These are phyloP conservation scores for Sanghuangporus sanghuang DNA, from an alignment of 1,284 basidiomycete species.

Conservation along the genomic window DNA sequence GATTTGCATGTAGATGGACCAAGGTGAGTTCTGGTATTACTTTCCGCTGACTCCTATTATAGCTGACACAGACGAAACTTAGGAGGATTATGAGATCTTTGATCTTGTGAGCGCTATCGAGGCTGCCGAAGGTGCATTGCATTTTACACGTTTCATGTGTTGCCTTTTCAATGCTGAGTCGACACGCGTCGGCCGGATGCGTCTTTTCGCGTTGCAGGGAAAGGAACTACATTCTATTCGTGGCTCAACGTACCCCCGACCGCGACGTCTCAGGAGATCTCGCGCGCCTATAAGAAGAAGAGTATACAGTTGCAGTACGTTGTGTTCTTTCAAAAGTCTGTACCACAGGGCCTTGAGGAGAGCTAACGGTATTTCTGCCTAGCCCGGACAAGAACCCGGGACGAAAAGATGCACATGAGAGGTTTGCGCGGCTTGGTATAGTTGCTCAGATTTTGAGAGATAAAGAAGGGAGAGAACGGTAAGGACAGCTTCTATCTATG, in stretches of 20 bases:
- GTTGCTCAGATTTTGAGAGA: constrained; percentile 78
- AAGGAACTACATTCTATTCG: constrained; percentile 87
- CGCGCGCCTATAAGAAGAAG: constrained; percentile 85
- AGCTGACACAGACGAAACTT: constrained; percentile 15
- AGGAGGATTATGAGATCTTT: constrained; percentile 95
- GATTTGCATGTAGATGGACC: constrained; percentile 52
- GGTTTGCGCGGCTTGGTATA: constrained; percentile 86
- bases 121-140: constrained; percentile 62
- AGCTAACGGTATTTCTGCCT: constrained; percentile 11
- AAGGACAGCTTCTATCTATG: constrained; percentile 28
- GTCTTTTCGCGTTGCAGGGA: constrained; percentile 40
- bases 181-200: background rate
- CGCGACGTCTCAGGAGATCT: constrained; percentile 70
- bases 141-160: background rate
- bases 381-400: constrained; percentile 93
- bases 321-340: too few species aligned
- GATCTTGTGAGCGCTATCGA: constrained; percentile 88
- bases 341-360: too few species aligned
- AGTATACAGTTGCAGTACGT: constrained; percentile 83
- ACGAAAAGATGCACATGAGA: constrained; percentile 75
- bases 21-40: constrained; percentile 41
- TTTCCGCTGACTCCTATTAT: background rate
- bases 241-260: constrained; percentile 71
- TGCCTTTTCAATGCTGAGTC: background rate
- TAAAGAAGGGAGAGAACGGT: constrained; percentile 72